Evolutionary conservation across 495 filamentous ascomycete genomes (phyloP).

Genomic region (Penicillium cinerascens): DNA sequence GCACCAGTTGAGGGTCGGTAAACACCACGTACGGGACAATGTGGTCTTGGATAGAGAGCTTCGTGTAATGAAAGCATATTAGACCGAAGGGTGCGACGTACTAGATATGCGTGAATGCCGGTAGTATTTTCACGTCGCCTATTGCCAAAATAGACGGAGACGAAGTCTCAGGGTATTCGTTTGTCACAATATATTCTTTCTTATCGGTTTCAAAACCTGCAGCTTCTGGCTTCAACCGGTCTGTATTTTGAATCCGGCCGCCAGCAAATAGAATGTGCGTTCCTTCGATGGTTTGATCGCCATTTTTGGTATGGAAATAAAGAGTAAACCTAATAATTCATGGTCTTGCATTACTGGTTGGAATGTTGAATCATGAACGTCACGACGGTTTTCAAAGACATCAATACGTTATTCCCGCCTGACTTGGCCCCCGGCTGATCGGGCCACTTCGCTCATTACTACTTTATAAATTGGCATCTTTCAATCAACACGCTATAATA

Average conservation of each 20-base stretch:
- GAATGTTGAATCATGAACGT: background rate
- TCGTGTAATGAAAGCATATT: constrained; percentile 27
- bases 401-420: background rate
- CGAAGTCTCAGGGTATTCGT: constrained; percentile 19
- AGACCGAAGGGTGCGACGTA: constrained; percentile 48
- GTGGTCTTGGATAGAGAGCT: constrained; percentile 27
- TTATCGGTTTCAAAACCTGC: constrained; percentile 28
- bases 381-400: background rate
- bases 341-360: background rate
- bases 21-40: constrained; percentile 48
- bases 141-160: constrained; percentile 43
- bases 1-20: constrained; percentile 52
- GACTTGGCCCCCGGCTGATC: background rate
- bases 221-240: too few species aligned
- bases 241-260: constrained; percentile 42
- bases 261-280: constrained; percentile 45
- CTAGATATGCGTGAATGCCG: constrained; percentile 53
- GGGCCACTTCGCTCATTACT: background rate
- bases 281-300: constrained; percentile 3
- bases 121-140: constrained; percentile 49
- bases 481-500: too few species aligned
- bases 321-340: constrained; percentile 5
- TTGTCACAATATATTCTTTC: constrained; percentile 38
- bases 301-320: constrained; percentile 9
- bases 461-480: too few species aligned